phyloP scores from a whole-genome alignment of 2,329 filamentous ascomycete genomes.

The Hypomyces rosellus region DNA sequence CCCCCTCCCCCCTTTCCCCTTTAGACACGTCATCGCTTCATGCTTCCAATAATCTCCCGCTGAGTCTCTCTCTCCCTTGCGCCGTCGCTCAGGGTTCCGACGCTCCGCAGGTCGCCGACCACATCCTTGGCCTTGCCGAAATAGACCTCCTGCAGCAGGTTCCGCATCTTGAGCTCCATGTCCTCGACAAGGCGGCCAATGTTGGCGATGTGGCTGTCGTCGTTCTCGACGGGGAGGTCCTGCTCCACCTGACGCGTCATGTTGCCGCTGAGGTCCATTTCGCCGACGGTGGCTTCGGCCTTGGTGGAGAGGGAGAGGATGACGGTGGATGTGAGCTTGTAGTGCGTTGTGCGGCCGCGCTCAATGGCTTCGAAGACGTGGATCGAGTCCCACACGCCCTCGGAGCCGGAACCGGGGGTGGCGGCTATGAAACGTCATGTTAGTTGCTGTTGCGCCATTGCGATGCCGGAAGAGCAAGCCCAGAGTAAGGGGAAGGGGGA shows the following conservation, averaged over 20 bases:
- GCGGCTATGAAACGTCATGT: slow-evolving; percentile 44
- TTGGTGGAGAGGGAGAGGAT: slow-evolving; percentile 76
- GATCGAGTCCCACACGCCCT: slow-evolving; percentile 94
- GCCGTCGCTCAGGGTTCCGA: slow-evolving; percentile 75
- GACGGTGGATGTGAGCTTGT: slow-evolving; percentile 95
- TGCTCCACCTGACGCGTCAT: slow-evolving; percentile 96
- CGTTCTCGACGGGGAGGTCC: slow-evolving; percentile 81
- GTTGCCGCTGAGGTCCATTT: slow-evolving; percentile 90
- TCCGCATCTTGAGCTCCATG: slow-evolving; percentile 99
- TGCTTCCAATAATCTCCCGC: slow-evolving; percentile 73
- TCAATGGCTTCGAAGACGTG: slow-evolving; percentile 98
- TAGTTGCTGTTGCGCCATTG: not conserved
- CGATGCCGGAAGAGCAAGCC: not conserved
- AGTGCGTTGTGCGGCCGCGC: slow-evolving; percentile 84
- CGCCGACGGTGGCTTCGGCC: slow-evolving; percentile 55
- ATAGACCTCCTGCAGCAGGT: slow-evolving; percentile 96
- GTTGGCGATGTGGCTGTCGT: slow-evolving; percentile 92
- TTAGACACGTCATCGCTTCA: slow-evolving; percentile 34
- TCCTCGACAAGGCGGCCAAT: slow-evolving; percentile 93
- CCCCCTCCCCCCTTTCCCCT: not conserved
- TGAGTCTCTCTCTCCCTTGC: slow-evolving; percentile 80
- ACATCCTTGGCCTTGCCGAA: slow-evolving; percentile 99
- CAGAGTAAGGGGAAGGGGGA: not conserved
- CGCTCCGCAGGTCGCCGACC: slow-evolving; percentile 86
- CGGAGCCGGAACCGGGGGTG: slow-evolving; percentile 56